Percentiles rank a stretch among this genome's conserved stretches.
Conservation (phyloP, 495 filamentous ascomycete species). For the Penicillium robsamsonii region DNA sequence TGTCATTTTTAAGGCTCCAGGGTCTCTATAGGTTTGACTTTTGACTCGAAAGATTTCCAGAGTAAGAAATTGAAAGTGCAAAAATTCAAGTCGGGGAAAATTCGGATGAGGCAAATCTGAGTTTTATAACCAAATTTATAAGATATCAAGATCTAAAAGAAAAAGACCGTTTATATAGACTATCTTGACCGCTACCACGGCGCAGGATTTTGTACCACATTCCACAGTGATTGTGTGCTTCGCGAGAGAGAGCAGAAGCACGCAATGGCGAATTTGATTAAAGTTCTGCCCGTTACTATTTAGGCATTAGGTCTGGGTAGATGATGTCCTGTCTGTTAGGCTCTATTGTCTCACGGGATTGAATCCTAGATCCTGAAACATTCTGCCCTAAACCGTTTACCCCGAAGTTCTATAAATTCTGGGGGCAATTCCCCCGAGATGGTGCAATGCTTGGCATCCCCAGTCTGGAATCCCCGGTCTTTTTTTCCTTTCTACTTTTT, state of each 20-base stretch:
- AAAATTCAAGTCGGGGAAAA: neutral
- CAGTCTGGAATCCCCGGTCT: neutral
- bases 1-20: conserved; percentile 10
- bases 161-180: neutral
- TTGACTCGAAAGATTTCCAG: neutral
- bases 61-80: neutral
- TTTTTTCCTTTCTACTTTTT: too few species aligned
- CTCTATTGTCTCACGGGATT: neutral
- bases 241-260: neutral
- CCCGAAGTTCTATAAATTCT: neutral
- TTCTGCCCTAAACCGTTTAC: neutral
- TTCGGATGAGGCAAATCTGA: neutral
- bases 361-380: neutral
- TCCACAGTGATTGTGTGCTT: conserved; percentile 1
- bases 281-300: neutral
- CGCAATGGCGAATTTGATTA: conserved; percentile 1
- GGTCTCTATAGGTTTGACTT: neutral
- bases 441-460: neutral
- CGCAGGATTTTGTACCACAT: conserved; percentile 7
- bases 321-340: too few species aligned
- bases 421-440: neutral
- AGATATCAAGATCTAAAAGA: neutral
- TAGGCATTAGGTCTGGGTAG: too few species aligned
- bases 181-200: conserved; percentile 5
- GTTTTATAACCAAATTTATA: neutral